phyloP scores from a whole-genome alignment of 2,329 filamentous ascomycete species.

The Ambrosiella cleistominuta region DNA sequence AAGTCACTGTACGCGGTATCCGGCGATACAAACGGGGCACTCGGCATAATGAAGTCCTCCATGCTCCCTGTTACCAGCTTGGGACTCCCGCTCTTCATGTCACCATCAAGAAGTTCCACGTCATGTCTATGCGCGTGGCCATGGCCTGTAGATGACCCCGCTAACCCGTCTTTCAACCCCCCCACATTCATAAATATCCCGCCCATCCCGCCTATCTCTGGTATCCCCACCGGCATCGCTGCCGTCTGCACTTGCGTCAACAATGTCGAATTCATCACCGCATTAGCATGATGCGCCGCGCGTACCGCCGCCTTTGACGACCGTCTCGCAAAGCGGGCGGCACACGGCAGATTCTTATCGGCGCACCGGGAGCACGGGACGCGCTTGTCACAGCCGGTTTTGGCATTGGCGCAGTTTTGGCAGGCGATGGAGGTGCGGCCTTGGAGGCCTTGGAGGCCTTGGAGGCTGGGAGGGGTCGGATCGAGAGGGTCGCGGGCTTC shows the following conservation, averaged over 20 bases:
- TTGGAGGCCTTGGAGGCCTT: slow-evolving; percentile 25
- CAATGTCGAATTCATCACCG: slow-evolving; percentile 9
- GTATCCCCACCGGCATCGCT: slow-evolving; percentile 17
- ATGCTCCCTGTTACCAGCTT: slow-evolving; percentile 15
- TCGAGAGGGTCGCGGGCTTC: slow-evolving; percentile 30
- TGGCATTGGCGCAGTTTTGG: slow-evolving; percentile 23
- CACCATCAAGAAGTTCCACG: background rate
- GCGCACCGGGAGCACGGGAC: slow-evolving; percentile 23
- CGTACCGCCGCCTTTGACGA: slow-evolving; percentile 31
- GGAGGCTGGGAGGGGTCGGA: slow-evolving; percentile 25
- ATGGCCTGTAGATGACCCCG: background rate
- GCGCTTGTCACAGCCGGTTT: slow-evolving; percentile 24
- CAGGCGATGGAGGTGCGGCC: slow-evolving; percentile 25
- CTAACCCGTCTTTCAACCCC: slow-evolving; percentile 9
- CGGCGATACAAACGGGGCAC: slow-evolving; percentile 20
- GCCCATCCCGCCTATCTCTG: slow-evolving; percentile 1
- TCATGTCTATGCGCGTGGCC: background rate
- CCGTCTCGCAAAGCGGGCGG: slow-evolving; percentile 31
- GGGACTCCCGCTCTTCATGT: slow-evolving; percentile 15
- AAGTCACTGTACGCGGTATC: slow-evolving; percentile 27
- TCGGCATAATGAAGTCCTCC: slow-evolving; percentile 27
- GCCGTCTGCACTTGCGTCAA: slow-evolving; percentile 2
- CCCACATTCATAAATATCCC: slow-evolving; percentile 22
- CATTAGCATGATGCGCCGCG: slow-evolving; percentile 23
- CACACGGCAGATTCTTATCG: slow-evolving; percentile 22